Percentiles rank a stretch among this genome's conserved stretches.
phyloP scores from a whole-genome alignment of 495 filamentous ascomycete species.

The Penicillium goetzii region DNA sequence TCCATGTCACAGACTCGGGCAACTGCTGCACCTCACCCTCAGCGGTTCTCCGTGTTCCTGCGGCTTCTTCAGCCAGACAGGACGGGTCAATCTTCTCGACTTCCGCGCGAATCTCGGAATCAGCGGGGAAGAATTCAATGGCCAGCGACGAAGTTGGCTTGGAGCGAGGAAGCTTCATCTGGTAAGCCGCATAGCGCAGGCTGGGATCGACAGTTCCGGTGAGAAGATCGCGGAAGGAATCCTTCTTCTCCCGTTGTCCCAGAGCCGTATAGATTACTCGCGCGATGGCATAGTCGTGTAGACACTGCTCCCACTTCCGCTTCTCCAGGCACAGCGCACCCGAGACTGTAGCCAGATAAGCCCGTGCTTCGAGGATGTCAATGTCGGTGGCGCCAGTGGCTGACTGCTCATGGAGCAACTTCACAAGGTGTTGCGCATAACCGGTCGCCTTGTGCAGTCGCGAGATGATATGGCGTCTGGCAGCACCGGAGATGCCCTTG shows the following conservation, averaged over 20 bases:
- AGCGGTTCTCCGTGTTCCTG: constrained; percentile 57
- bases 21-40: constrained; percentile 57
- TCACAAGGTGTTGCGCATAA: constrained; percentile 68
- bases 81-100: constrained; percentile 75
- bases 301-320: constrained; percentile 79
- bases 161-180: constrained; percentile 80
- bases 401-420: constrained; percentile 61
- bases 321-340: constrained; percentile 84
- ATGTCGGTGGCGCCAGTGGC: constrained; percentile 64
- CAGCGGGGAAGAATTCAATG: constrained; percentile 69
- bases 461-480: constrained; percentile 84
- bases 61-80: constrained; percentile 64
- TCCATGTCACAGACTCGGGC: constrained; percentile 84
- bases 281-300: constrained; percentile 73
- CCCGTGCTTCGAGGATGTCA: constrained; percentile 83
- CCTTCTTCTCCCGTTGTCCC: constrained; percentile 62
- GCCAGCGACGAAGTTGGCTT: constrained; percentile 78
- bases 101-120: constrained; percentile 62
- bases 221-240: constrained; percentile 83
- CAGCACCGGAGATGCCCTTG: constrained; percentile 75
- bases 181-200: constrained; percentile 91
- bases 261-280: constrained; percentile 83
- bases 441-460: constrained; percentile 77
- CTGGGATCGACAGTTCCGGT: constrained; percentile 88
- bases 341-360: constrained; percentile 73